Percentiles rank a stretch among this genome's conserved stretches.
Evolutionary conservation across 1,284 basidiomycete species (phyloP).

Genomic region (Rugosomyces carneus): DNA sequence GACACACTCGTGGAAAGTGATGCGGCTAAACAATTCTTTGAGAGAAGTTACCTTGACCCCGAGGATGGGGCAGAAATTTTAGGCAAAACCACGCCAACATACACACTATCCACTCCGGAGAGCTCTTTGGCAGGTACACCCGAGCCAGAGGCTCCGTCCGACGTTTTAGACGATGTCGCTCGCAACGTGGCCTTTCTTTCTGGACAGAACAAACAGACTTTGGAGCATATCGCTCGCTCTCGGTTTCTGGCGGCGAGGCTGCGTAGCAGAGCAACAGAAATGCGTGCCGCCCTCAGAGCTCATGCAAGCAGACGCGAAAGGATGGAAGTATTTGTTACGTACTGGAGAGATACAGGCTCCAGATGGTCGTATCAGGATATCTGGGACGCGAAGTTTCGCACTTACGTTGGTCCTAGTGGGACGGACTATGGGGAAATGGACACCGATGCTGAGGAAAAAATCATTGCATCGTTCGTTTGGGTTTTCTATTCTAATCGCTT

Average conservation of each 20-base stretch:
- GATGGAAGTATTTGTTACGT: constrained; percentile 11
- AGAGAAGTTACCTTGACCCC: neutral
- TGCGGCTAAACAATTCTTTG: neutral
- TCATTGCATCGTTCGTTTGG: neutral
- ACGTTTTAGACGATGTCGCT: constrained; percentile 13
- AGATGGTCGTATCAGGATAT: constrained; percentile 18
- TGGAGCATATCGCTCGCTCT: constrained; percentile 4
- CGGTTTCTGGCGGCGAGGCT: constrained; percentile 10
- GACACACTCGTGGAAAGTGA: neutral
- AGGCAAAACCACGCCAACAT: neutral
- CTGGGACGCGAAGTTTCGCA: constrained; percentile 15
- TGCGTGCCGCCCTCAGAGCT: constrained; percentile 12
- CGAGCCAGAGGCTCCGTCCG: constrained; percentile 13
- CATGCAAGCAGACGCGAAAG: constrained; percentile 15
- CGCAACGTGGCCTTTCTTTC: constrained; percentile 13
- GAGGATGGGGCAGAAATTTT: neutral
- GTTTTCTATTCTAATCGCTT: too few relatives aligned
- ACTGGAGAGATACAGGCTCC: constrained; percentile 12
- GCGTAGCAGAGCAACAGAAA: constrained; percentile 6
- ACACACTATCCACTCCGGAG: constrained; percentile 14
- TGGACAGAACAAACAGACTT: constrained; percentile 2
- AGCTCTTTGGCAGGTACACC: constrained; percentile 12
- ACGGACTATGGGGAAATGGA: constrained; percentile 10
- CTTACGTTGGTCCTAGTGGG: constrained; percentile 1
- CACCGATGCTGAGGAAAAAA: constrained; percentile 14